phyloP scores from a whole-genome alignment of 2,329 filamentous ascomycete species.

The Chalaropsis thielavioides region DNA sequence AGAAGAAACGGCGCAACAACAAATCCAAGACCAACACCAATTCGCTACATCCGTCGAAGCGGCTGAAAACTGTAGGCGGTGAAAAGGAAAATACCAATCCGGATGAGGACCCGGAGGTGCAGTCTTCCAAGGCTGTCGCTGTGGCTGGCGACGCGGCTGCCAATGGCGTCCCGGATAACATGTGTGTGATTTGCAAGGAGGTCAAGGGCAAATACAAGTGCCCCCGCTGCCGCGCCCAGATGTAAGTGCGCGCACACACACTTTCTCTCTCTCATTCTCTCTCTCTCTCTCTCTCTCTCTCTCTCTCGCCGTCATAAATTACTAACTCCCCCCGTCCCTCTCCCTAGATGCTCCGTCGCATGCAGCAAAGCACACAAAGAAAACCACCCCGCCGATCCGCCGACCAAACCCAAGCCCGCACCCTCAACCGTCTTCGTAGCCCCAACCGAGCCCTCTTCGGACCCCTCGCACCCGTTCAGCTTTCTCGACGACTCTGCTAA shows the following conservation, averaged over 20 bases:
- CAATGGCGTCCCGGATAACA: background rate
- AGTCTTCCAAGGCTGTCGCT: background rate
- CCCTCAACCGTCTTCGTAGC: slow-evolving; percentile 16
- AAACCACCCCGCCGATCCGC: slow-evolving; percentile 32
- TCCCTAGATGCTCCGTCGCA: slow-evolving; percentile 40
- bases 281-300: background rate
- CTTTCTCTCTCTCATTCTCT: background rate
- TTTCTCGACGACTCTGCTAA: slow-evolving; percentile 37
- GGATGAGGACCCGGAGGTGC: background rate
- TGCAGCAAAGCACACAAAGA: slow-evolving; percentile 41
- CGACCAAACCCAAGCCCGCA: slow-evolving; percentile 22
- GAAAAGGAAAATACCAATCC: background rate
- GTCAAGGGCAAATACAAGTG: slow-evolving; percentile 48
- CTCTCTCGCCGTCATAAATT: slow-evolving; percentile 7
- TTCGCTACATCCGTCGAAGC: background rate
- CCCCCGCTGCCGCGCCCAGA: slow-evolving; percentile 41
- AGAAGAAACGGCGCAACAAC: slow-evolving; percentile 14
- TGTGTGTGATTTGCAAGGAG: slow-evolving; percentile 39
- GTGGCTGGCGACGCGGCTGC: background rate
- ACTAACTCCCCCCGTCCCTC: slow-evolving; percentile 13
- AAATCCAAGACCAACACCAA: slow-evolving; percentile 4
- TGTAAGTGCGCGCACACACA: slow-evolving; percentile 32
- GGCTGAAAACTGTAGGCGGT: background rate
- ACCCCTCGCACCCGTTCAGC: slow-evolving; percentile 33
- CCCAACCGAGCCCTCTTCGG: slow-evolving; percentile 12